A percentile compares a stretch with the other conserved stretches of the same genome.
phyloP scores from a whole-genome alignment of 495 filamentous ascomycete genomes.

The Penicillium coffeae region DNA sequence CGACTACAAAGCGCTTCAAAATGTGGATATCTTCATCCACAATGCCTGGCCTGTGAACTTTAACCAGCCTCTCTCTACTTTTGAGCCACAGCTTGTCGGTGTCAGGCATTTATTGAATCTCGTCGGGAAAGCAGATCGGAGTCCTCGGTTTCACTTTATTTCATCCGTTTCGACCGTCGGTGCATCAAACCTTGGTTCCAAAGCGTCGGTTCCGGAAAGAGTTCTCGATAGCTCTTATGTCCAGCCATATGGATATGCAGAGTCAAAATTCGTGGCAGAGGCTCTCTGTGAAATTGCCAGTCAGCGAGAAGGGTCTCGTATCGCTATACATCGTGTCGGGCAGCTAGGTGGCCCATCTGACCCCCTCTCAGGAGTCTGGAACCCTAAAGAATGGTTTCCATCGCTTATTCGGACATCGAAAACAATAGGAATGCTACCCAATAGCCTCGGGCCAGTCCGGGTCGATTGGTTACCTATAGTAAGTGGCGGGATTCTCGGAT shows the following conservation, averaged over 20 bases:
- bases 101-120: neutral
- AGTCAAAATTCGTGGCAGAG: neutral
- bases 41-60: neutral
- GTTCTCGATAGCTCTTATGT: neutral
- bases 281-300: neutral
- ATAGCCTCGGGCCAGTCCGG: neutral
- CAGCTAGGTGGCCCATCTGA: neutral
- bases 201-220: neutral
- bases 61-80: neutral
- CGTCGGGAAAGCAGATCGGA: neutral
- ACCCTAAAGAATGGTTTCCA: slow-evolving; percentile 1
- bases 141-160: neutral
- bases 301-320: neutral
- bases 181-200: neutral
- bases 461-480: neutral
- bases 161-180: neutral
- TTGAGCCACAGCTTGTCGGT: neutral
- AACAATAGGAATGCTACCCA: neutral
- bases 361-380: neutral
- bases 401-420: neutral
- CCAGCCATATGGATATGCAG: neutral
- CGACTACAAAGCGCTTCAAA: neutral
- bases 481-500: neutral
- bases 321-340: neutral
- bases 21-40: neutral